phyloP scores from a whole-genome alignment of 1,139 yeast genomes.

The Taphrina pruni region DNA sequence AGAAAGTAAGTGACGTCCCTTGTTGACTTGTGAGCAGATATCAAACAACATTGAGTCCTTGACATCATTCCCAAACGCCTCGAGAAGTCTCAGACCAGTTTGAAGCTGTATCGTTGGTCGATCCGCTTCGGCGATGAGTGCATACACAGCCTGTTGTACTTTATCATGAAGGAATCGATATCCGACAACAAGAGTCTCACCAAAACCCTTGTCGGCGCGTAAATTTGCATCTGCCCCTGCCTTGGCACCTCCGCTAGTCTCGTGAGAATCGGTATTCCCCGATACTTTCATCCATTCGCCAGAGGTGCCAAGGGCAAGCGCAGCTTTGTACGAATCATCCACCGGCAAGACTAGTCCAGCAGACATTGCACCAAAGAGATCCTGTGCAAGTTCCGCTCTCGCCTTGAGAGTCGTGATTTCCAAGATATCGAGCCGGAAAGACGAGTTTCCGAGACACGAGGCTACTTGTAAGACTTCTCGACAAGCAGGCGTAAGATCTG shows the following conservation, averaged over 20 bases:
- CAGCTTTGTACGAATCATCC: constrained; percentile 23
- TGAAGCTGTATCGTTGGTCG: constrained; percentile 18
- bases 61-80: not conserved
- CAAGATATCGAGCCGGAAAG: constrained; percentile 32
- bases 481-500: constrained; percentile 10
- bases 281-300: constrained; percentile 6
- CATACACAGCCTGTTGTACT: constrained; percentile 41
- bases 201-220: constrained; percentile 1
- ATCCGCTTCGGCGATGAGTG: constrained; percentile 16
- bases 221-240: not conserved
- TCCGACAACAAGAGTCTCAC: constrained; percentile 23
- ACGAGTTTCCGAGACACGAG: constrained; percentile 31
- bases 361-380: constrained; percentile 29
- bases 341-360: constrained; percentile 33
- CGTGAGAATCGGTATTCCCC: not conserved
- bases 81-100: constrained; percentile 24
- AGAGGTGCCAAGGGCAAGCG: constrained; percentile 19
- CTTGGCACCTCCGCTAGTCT: not conserved
- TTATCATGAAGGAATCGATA: constrained; percentile 40
- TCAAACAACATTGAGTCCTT: constrained; percentile 30
- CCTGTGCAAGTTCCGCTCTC: constrained; percentile 21
- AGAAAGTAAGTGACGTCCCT: constrained; percentile 4
- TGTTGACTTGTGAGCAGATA: constrained; percentile 36
- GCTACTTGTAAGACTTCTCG: constrained; percentile 30
- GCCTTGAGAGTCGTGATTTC: constrained; percentile 3